These are phyloP conservation scores for Cetraspora pellucida DNA, from an alignment of 192 early-diverging fungal species.

Conservation along the genomic window DNA sequence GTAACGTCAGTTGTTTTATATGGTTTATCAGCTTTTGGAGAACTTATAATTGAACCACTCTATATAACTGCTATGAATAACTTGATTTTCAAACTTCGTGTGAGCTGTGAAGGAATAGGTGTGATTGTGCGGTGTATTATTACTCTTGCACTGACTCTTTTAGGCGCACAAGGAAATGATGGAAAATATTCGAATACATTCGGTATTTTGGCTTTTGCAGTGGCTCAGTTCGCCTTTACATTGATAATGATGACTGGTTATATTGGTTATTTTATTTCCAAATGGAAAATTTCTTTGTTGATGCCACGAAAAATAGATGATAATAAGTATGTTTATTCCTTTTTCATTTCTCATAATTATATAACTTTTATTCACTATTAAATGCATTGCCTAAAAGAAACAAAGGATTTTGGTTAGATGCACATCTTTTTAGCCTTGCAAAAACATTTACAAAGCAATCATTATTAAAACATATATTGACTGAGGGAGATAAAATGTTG, in stretches of 20 bases:
- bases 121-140: slow-evolving; percentile 73
- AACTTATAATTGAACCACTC: slow-evolving; percentile 85
- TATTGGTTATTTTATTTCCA: slow-evolving; percentile 48
- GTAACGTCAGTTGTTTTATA: slow-evolving; percentile 63
- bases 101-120: slow-evolving; percentile 79
- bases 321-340: slow-evolving; percentile 33
- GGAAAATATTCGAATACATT: slow-evolving; percentile 43
- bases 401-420: slow-evolving; percentile 62
- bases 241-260: slow-evolving; percentile 63
- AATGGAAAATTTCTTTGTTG: slow-evolving; percentile 37
- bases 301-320: slow-evolving; percentile 40
- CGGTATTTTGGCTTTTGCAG: slow-evolving; percentile 78
- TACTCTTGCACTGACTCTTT: slow-evolving; percentile 65
- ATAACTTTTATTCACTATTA: neutral
- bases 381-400: slow-evolving; percentile 12
- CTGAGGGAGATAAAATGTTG: slow-evolving; percentile 97
- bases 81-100: slow-evolving; percentile 77
- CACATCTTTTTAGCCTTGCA: slow-evolving; percentile 63
- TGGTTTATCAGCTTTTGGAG: slow-evolving; percentile 74
- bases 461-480: slow-evolving; percentile 89
- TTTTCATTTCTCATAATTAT: neutral
- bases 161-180: slow-evolving; percentile 40
- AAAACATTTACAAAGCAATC: slow-evolving; percentile 83
- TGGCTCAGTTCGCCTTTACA: slow-evolving; percentile 77
- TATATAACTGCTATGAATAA: slow-evolving; percentile 73